phyloP scores from a whole-genome alignment of 163 green algal genomes.

The Chlamydomonas reinhardtii region DNA sequence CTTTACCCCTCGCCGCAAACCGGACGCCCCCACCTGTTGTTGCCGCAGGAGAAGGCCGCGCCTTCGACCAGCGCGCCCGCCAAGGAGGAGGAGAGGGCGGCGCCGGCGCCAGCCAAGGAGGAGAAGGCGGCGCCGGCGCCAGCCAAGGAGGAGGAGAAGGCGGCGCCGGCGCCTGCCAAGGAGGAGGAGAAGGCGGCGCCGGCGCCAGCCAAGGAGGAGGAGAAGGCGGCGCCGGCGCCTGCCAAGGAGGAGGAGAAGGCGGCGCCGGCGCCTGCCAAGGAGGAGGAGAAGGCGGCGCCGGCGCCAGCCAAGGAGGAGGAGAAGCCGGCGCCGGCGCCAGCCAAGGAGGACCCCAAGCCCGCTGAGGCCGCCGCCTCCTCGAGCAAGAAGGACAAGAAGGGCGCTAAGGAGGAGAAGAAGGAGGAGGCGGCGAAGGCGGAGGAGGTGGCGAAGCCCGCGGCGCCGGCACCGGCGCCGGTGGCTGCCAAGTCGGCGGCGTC shows the following conservation, averaged over 20 bases:
- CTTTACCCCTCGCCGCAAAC: too few relatives aligned
- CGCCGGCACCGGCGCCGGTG: too few relatives aligned
- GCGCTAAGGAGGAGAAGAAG: background rate
- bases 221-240: too few relatives aligned
- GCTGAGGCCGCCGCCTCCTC: background rate
- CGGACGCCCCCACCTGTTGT: too few relatives aligned
- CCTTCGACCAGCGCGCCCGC: too few relatives aligned
- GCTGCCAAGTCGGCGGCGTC: background rate
- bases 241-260: too few relatives aligned
- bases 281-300: too few relatives aligned
- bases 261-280: too few relatives aligned
- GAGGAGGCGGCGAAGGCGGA: background rate
- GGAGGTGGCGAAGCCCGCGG: background rate
- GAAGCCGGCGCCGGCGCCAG: background rate
- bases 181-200: background rate
- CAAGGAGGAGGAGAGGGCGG: background rate
- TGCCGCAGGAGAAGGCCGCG: too few relatives aligned
- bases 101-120: background rate
- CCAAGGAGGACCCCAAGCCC: background rate
- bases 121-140: background rate
- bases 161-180: background rate
- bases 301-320: background rate
- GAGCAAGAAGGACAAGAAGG: background rate
- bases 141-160: slow-evolving; percentile 2
- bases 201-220: background rate